These are phyloP conservation scores for Helianthus tuberosus DNA, from an alignment of 129 eudicot genomes.

Conservation along the genomic window DNA sequence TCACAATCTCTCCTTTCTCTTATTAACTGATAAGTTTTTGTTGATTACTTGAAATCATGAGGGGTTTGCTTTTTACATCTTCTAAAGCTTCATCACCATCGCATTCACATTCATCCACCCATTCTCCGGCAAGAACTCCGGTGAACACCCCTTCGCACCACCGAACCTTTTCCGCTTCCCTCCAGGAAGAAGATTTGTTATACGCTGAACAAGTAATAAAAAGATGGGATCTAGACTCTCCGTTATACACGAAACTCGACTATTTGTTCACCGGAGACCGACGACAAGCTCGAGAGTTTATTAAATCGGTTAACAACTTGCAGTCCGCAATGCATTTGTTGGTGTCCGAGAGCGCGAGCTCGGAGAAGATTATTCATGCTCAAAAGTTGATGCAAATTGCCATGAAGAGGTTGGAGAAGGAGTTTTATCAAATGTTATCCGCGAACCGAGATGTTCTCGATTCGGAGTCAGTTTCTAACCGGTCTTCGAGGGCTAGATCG, in stretches of 20 bases:
- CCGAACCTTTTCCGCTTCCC: slow-evolving; percentile 39
- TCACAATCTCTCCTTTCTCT: too few relatives aligned
- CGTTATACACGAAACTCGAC: slow-evolving; percentile 37
- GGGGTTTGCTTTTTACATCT: slow-evolving; percentile 31
- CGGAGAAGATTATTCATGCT: slow-evolving; percentile 45
- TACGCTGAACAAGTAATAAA: slow-evolving; percentile 46
- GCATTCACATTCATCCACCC: slow-evolving; percentile 23
- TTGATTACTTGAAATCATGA: slow-evolving; percentile 27
- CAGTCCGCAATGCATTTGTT: slow-evolving; percentile 59
- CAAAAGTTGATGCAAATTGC: slow-evolving; percentile 72
- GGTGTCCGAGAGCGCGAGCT: slow-evolving; percentile 38
- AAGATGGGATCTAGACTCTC: slow-evolving; percentile 48
- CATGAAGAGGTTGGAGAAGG: slow-evolving; percentile 74
- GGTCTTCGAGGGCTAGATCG: slow-evolving; percentile 41
- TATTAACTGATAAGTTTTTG: too few relatives aligned
- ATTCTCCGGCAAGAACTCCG: slow-evolving; percentile 32
- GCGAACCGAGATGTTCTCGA: slow-evolving; percentile 44
- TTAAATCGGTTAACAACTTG: slow-evolving; percentile 48
- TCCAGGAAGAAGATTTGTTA: slow-evolving; percentile 55
- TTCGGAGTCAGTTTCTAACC: slow-evolving; percentile 46
- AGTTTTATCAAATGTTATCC: slow-evolving; percentile 56
- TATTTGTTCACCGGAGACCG: slow-evolving; percentile 47
- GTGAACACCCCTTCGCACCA: slow-evolving; percentile 27
- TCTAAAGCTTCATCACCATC: slow-evolving; percentile 46
- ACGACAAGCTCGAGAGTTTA: slow-evolving; percentile 42